phyloP scores from a whole-genome alignment of 83 land plant genomes.

The Isoetes engelmannii region DNA sequence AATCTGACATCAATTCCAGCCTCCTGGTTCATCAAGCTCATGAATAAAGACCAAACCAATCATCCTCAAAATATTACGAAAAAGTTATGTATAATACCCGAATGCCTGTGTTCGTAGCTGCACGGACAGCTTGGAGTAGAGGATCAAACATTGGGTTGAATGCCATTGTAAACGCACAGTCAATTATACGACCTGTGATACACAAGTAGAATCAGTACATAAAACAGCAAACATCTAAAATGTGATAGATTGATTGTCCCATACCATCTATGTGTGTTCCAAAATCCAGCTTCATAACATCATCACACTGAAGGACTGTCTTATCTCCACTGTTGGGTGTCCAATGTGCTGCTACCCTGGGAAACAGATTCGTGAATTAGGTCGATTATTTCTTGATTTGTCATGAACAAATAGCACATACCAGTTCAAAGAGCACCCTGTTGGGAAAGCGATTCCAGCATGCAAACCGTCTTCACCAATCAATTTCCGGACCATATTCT shows the following conservation, averaged over 20 bases:
- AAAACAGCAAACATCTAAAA: background rate
- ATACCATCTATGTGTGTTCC: conserved; percentile 98
- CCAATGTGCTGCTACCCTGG: conserved; percentile 99
- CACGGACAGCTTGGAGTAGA: conserved; percentile 80
- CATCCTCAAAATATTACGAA: background rate
- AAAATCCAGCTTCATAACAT: conserved; percentile 99
- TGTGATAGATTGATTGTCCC: background rate
- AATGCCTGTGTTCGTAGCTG: conserved; percentile 93
- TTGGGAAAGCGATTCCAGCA: conserved; percentile 98
- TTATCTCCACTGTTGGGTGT: conserved; percentile 95
- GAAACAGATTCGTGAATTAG: background rate
- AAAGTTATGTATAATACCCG: conserved; percentile 45
- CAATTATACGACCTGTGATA: conserved; percentile 78
- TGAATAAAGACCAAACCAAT: background rate
- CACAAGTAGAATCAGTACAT: background rate
- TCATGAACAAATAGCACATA: conserved; percentile 22
- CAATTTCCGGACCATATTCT: conserved; percentile 84
- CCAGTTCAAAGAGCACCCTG: conserved; percentile 98
- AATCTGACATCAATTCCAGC: conserved; percentile 95
- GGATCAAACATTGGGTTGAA: conserved; percentile 97
- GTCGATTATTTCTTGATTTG: background rate
- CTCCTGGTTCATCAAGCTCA: conserved; percentile 41
- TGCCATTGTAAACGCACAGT: conserved; percentile 96
- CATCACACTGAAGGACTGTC: conserved; percentile 98
- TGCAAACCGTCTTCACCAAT: conserved; percentile 86